phyloP scores from a whole-genome alignment of 345 rosid genomes.

The Mangifera indica region DNA sequence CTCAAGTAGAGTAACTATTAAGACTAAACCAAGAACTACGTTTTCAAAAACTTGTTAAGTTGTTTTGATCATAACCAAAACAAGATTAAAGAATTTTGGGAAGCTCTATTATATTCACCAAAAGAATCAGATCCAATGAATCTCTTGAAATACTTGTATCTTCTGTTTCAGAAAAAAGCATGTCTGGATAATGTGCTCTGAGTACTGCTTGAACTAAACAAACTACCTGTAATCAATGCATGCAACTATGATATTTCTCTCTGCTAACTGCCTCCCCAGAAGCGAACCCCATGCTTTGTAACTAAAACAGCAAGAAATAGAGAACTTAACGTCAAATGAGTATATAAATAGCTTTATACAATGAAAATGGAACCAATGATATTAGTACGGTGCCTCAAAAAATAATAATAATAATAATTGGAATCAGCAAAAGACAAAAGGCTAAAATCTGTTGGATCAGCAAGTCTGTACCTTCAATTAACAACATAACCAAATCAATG shows the following conservation, averaged over 20 bases:
- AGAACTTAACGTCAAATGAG: constrained; percentile 19
- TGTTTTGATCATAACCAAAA: neutral
- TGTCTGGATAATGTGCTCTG: neutral
- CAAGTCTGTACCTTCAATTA: too few species aligned
- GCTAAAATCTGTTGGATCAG: neutral
- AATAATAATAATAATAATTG: neutral
- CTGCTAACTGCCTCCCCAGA: constrained; percentile 88
- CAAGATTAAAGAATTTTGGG: neutral
- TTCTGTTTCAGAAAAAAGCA: neutral
- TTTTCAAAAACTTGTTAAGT: neutral
- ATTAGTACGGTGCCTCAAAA: neutral
- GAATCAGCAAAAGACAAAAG: constrained; percentile 1
- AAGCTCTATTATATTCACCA: neutral
- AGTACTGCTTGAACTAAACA: constrained; percentile 13
- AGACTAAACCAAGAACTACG: neutral
- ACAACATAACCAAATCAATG: too few species aligned
- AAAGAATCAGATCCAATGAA: too few species aligned
- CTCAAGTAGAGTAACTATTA: neutral
- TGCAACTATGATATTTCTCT: constrained; percentile 89
- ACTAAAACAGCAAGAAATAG: constrained; percentile 43
- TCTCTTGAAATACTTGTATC: neutral
- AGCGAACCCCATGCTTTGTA: constrained; percentile 99
- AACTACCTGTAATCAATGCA: constrained; percentile 90
- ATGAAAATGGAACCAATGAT: neutral
- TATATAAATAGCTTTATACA: constrained; percentile 9